phyloP scores from a whole-genome alignment of 73 alveolate species.

The Symbiodinium natans region DNA sequence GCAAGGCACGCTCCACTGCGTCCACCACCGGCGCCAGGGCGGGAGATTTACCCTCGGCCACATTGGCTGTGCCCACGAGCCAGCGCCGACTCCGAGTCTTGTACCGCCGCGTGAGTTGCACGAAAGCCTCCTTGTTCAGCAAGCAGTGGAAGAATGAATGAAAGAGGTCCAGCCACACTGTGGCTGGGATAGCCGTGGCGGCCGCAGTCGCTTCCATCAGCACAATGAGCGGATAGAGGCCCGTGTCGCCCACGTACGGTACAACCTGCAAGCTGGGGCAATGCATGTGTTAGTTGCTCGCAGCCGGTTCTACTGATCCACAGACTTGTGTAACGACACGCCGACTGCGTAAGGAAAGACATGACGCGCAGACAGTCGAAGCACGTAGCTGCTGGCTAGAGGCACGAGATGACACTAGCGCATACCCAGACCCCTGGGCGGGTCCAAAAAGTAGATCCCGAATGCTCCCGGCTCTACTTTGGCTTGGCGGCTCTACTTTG shows the following conservation, averaged over 20 bases:
- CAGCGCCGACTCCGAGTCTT: constrained; percentile 19
- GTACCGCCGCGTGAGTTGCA: constrained; percentile 1
- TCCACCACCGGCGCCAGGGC: constrained; percentile 12
- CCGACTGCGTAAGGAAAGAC: too few relatives aligned
- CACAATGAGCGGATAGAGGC: constrained; percentile 1
- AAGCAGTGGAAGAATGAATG: not conserved
- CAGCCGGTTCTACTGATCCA: too few relatives aligned
- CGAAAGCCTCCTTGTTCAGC: not conserved
- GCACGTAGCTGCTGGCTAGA: too few relatives aligned
- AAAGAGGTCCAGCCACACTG: not conserved
- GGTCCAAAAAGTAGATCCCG: too few relatives aligned
- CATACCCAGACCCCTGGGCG: too few relatives aligned
- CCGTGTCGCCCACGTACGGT: constrained; percentile 10
- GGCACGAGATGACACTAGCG: too few relatives aligned
- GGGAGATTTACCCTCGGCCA: constrained; percentile 20
- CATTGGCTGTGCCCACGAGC: constrained; percentile 25
- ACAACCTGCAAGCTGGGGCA: too few relatives aligned
- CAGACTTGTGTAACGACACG: too few relatives aligned
- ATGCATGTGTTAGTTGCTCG: too few relatives aligned
- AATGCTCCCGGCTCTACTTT: too few relatives aligned
- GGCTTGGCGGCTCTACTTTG: too few relatives aligned
- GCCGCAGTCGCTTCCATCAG: constrained; percentile 19
- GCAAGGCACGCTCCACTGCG: not conserved
- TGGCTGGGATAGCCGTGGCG: constrained; percentile 21
- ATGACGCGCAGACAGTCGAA: too few relatives aligned